phyloP scores from a whole-genome alignment of 306 rosid species.

The Trifolium dubium region DNA sequence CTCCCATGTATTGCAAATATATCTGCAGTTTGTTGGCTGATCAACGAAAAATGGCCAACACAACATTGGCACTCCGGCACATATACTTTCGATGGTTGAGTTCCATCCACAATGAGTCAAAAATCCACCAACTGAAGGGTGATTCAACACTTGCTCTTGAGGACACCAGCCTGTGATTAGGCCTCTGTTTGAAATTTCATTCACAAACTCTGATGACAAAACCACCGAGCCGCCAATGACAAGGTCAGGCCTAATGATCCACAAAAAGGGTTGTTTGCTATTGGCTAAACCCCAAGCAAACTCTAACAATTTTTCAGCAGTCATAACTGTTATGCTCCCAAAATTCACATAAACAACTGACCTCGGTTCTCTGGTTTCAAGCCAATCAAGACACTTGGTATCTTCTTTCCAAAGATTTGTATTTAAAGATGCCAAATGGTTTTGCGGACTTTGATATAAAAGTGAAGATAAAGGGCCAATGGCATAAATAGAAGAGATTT shows the following conservation, averaged over 20 bases:
- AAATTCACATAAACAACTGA: constrained; percentile 29
- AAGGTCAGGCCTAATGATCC: constrained; percentile 33
- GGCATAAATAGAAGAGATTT: neutral
- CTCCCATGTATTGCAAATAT: constrained; percentile 12
- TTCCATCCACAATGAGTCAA: constrained; percentile 37
- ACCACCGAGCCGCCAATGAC: neutral
- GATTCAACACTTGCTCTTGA: constrained; percentile 21
- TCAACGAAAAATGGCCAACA: constrained; percentile 40
- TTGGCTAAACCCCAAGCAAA: constrained; percentile 37
- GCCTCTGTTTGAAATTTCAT: constrained; percentile 25
- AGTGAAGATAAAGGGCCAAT: constrained; percentile 19
- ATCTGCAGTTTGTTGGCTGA: constrained; percentile 15
- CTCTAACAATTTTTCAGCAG: constrained; percentile 2
- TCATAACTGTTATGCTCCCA: constrained; percentile 26
- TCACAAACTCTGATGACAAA: constrained; percentile 27
- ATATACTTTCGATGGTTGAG: constrained; percentile 20
- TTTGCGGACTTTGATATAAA: neutral
- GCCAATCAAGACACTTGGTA: constrained; percentile 24
- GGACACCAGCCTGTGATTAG: constrained; percentile 26
- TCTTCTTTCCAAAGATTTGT: constrained; percentile 34
- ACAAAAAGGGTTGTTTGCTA: constrained; percentile 13
- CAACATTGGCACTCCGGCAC: constrained; percentile 38
- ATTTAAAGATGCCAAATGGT: neutral
- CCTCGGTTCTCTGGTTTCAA: neutral
- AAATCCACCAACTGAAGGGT: constrained; percentile 21